Base-by-base conservation (phyloP, 805 yeast genomes). In the Candida ortonii region DNA sequence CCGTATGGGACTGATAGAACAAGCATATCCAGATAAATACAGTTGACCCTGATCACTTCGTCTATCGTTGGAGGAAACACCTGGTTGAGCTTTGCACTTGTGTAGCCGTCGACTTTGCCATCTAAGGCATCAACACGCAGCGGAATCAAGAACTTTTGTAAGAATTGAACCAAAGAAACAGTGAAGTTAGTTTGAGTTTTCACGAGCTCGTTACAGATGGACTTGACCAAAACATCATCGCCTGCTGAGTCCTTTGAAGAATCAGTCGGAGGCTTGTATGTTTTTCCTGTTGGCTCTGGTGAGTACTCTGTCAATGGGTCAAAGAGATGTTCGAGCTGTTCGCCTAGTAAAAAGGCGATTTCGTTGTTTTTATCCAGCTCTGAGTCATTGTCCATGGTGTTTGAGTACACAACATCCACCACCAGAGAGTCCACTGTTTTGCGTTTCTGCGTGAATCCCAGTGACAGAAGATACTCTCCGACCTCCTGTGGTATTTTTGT, bases 41-140 rank as follows among this genome's bases (percentile, higher is more conserved):
- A 85, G 53, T 89, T 89, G 24, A 90, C 80, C 51, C 97, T 70
- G 8, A 95, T 84, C 12, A 90, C 80, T 62, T 90, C 97, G 59
- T 90, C 97, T 13, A 90, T 83, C 0, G 97, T 90, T 1, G 97
- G 97, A 3, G 97, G 97, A 52, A 90, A 88, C 1, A 87, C 70
- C 30, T 78, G 69, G 57, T 90, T 89, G 21, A 89, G 67, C 46
- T 78, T 76, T 2, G 80, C 59, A 3, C 84, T 78, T 1, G 85
- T 78, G 25, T 76, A 54, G 8, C 68, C 68, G 3, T 71, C 65
- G 5, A 78, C 57, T 24, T 70, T 70, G 1, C 72, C 72, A 35
- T 76, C 71, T 21, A 86, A 58, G 1, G 83, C 87, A 38, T 71
- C 70, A 11, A 84, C 75, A 46, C 97, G 70, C 22, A 88, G 58